Evolutionary conservation across 148 eudicot genomes (phyloP), one percentile per base, ranked within the genome.

Genomic region (Chenopodium formosanum): DNA sequence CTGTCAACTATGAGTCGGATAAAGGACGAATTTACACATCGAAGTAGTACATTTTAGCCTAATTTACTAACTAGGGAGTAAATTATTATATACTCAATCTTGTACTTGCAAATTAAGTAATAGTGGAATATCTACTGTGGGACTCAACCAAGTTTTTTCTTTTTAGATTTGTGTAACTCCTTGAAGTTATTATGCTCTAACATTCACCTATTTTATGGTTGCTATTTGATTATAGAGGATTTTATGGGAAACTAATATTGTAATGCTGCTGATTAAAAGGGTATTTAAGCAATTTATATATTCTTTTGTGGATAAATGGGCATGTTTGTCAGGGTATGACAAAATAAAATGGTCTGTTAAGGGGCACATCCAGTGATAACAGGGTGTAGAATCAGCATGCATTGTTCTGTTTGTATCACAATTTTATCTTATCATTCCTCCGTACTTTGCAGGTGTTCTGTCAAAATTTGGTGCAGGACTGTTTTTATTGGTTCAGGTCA

Each of bases 381-480:
- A 40, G 73, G 65, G 60, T 34, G 48, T 27, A 40, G 16, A 63
- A 10, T 40, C 16, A 17, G 11, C 65, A 19, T 20, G 9, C 27
- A 37, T 29, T 47, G 58, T 56, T 32, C n/a, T 32, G 40, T 17
- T 1, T 70, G n/a, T 58, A 13, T 53, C 63, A 69, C 17, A 72
- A 73, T 14, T 74, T 67, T 47, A 72, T 56, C 37, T 63, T 27
- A 78, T 34, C 56, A 53, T 31, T 64, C 60, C n/a, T 62, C 34
- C 19, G 52, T 80, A 68, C 47, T 81, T 80, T 87, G 86, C 88
- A 96, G 99, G 95, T 58, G 13, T 83, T 25, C 82, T 96, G 80
- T 96, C 98, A 48, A 92, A 92, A 85, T 96, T 96, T 86, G 98
- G 99, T 47, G 98, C 98, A 53, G 99, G 99, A 27, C 81, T 94